Percentiles rank a stretch among this genome's conserved stretches.
phyloP scores from a whole-genome alignment of 495 filamentous ascomycete species.

The Xylaria venustula region DNA sequence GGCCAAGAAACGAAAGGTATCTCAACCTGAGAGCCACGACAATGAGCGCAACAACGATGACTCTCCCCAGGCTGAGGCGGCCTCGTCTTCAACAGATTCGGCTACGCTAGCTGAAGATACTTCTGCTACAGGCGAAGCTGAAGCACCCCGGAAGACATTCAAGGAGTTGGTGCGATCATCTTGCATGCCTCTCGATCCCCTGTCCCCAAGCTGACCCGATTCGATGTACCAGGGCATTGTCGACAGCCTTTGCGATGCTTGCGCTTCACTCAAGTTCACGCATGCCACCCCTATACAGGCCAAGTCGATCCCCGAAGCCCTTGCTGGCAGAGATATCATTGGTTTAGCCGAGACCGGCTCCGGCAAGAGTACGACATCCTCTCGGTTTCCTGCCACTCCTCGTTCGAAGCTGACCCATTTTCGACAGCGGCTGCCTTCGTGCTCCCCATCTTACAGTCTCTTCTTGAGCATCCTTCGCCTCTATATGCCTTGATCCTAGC shows the following conservation, averaged over 20 bases:
- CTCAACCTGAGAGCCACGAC: conserved; percentile 5
- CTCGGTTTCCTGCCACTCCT: conserved; percentile 21
- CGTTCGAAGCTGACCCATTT: background rate
- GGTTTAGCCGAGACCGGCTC: conserved; percentile 91
- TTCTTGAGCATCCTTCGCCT: conserved; percentile 79
- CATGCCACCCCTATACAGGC: conserved; percentile 77
- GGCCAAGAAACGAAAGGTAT: conserved; percentile 24
- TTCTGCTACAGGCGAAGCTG: conserved; percentile 13
- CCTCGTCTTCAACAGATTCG: conserved; percentile 5
- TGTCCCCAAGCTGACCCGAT: conserved; percentile 4
- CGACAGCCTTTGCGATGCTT: conserved; percentile 84
- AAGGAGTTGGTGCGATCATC: conserved; percentile 59
- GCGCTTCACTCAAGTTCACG: conserved; percentile 75
- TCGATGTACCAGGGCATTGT: conserved; percentile 62
- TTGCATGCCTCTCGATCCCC: background rate
- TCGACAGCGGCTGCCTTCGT: conserved; percentile 69
- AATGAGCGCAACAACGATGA: background rate
- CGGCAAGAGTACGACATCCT: conserved; percentile 66
- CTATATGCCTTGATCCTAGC: conserved; percentile 81
- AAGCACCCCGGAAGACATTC: conserved; percentile 61
- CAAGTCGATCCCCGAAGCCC: conserved; percentile 75
- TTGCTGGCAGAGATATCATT: conserved; percentile 82
- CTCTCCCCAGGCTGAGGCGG: background rate
- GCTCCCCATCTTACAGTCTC: conserved; percentile 80
- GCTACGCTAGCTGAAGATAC: conserved; percentile 14